phyloP scores from a whole-genome alignment of 176 grass and related monocot species.

The Musa itinerans region DNA sequence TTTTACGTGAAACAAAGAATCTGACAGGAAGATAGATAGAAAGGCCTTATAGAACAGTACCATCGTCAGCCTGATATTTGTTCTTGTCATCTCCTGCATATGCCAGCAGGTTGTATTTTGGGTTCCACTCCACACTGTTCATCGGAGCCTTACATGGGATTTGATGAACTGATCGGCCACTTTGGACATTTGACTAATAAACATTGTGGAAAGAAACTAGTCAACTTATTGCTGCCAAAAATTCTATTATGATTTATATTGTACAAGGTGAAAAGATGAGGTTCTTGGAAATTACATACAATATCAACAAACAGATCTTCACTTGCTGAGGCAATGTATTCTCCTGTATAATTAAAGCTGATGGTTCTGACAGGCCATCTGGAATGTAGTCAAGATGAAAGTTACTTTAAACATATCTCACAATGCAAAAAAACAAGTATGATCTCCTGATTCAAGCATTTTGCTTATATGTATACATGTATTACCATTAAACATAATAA shows the following conservation, averaged over 20 bases:
- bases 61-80: constrained; percentile 89
- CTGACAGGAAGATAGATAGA: not conserved
- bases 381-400: constrained; percentile 9
- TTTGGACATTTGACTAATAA: constrained; percentile 80
- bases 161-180: constrained; percentile 81
- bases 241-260: not conserved
- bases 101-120: constrained; percentile 84
- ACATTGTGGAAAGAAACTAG: not conserved
- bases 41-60: constrained; percentile 20
- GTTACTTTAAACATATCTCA: constrained; percentile 16
- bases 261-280: not conserved
- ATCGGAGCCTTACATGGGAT: constrained; percentile 89
- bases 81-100: constrained; percentile 98
- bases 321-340: constrained; percentile 88
- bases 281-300: constrained; percentile 32
- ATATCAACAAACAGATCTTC: constrained; percentile 99
- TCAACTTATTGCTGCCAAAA: not conserved
- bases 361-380: constrained; percentile 98
- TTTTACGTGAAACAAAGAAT: not conserved
- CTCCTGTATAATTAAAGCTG: constrained; percentile 85
- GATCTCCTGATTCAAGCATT: not conserved
- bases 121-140: constrained; percentile 99
- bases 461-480: not conserved
- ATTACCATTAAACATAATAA: too few relatives aligned
- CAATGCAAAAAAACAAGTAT: not conserved